Conservation (phyloP, 2,329 filamentous ascomycete species). For the Ceratocystis ficicola region DNA sequence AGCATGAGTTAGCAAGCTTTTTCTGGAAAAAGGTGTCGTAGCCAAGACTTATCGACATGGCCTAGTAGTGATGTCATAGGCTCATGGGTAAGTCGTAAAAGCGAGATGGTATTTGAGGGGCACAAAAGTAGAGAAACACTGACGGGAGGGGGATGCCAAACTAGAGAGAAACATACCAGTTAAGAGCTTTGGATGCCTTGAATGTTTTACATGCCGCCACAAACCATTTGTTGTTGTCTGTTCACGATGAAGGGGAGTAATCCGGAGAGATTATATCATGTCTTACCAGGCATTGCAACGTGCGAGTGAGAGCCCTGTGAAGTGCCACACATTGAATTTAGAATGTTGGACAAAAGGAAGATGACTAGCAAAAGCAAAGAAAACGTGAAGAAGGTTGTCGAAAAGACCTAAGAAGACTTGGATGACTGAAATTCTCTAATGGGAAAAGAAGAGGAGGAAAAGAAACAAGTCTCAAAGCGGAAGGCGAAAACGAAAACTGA, state of each 20-base stretch:
- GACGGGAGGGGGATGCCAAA: neutral
- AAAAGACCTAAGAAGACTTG: neutral
- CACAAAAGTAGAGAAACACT: neutral
- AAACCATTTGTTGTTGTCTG: neutral
- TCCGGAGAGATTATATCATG: neutral
- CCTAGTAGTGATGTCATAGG: constrained; percentile 2
- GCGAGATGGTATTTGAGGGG: neutral
- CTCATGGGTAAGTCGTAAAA: neutral
- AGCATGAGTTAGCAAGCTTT: neutral
- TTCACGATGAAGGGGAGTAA: constrained; percentile 1
- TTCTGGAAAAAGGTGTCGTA: neutral
- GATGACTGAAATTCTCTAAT: neutral
- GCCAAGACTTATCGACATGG: neutral
- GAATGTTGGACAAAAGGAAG: neutral
- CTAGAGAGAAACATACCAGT: constrained; percentile 11
- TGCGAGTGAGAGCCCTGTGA: constrained; percentile 20
- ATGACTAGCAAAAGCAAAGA: neutral
- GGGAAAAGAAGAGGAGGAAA: neutral
- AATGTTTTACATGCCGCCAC: constrained; percentile 8
- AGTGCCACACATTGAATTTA: constrained; percentile 20
- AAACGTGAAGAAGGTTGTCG: constrained; percentile 1
- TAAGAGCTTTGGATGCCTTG: too few relatives aligned
- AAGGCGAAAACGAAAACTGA: neutral
- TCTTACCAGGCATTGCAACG: constrained; percentile 22
- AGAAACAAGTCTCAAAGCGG: neutral